phyloP scores from a whole-genome alignment of 2,329 filamentous ascomycete genomes.

The Fusarium sp. region DNA sequence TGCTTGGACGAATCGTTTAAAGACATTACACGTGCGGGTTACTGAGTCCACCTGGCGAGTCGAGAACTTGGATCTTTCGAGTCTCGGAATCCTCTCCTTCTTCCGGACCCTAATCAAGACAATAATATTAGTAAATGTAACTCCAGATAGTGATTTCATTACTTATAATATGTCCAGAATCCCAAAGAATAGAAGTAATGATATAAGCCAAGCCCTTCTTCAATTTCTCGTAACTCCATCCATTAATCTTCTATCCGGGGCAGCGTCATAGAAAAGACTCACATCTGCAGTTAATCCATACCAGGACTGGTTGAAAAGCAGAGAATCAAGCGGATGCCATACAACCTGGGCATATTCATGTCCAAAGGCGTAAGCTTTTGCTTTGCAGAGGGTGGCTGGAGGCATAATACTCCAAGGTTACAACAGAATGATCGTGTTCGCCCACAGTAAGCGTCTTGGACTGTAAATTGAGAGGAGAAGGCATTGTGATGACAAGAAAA shows the following conservation, averaged over 20 bases:
- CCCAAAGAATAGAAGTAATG: not conserved
- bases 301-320: not conserved
- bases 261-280: not conserved
- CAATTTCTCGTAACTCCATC: not conserved
- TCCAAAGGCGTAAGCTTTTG: not conserved
- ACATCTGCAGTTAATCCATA: not conserved
- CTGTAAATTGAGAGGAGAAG: not conserved
- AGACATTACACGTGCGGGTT: not conserved
- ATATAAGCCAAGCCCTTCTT: not conserved
- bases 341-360: not conserved
- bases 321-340: not conserved
- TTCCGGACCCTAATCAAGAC: not conserved
- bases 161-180: not conserved
- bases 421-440: not conserved
- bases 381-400: not conserved
- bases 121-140: not conserved
- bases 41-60: not conserved
- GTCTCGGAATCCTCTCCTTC: not conserved
- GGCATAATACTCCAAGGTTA: not conserved
- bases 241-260: not conserved
- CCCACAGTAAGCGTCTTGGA: too few species aligned
- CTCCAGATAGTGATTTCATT: fast-evolving
- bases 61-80: not conserved
- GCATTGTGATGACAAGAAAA: not conserved
- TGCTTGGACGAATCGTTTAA: fast-evolving